A percentile compares a stretch with the other conserved stretches of the same genome.
Conservation (phyloP, 2,329 filamentous ascomycete species). For the Graphium sp. region DNA sequence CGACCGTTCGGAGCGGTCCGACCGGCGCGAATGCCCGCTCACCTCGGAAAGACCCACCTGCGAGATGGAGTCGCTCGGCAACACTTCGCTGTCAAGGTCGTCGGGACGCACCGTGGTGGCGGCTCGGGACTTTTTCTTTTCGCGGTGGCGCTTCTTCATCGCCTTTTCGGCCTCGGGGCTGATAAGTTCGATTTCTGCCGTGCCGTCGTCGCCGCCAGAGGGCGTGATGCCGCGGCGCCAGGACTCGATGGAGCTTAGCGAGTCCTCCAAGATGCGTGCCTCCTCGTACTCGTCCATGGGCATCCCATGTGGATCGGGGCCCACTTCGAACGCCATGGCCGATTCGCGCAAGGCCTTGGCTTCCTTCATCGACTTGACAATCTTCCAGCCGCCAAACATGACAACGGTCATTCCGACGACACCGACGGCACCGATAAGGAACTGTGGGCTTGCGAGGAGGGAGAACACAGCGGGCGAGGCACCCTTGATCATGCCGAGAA, state of each 20-base stretch:
- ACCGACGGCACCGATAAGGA: conserved; percentile 80
- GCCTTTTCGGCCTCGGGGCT: conserved; percentile 35
- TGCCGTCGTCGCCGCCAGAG: conserved; percentile 25
- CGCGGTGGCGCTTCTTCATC: conserved; percentile 14
- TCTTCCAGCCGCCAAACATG: conserved; percentile 92
- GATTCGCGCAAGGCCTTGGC: conserved; percentile 13
- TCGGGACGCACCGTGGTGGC: conserved; percentile 6
- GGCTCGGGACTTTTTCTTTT: not conserved
- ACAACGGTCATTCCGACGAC: conserved; percentile 89
- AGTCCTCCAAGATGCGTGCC: conserved; percentile 38
- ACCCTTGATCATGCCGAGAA: conserved; percentile 59
- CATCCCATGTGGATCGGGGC: conserved; percentile 5
- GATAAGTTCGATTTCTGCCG: conserved; percentile 37
- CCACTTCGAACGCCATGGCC: conserved; percentile 13
- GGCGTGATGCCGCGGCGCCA: conserved; percentile 41
- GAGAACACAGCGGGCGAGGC: conserved; percentile 76
- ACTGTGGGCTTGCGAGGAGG: conserved; percentile 77
- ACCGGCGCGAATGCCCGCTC: conserved; percentile 5
- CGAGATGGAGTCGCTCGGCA: conserved; percentile 10
- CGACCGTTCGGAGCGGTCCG: conserved; percentile 5
- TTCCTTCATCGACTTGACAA: conserved; percentile 68
- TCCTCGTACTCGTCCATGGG: conserved; percentile 19
- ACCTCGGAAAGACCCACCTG: conserved; percentile 8
- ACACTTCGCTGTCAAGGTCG: conserved; percentile 22
- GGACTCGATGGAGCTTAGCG: conserved; percentile 38